Percentiles rank a stretch among this genome's conserved stretches.
These are phyloP conservation scores for Trichoderma hamatum DNA, from an alignment of 2,329 filamentous ascomycete species.

Conservation along the genomic window DNA sequence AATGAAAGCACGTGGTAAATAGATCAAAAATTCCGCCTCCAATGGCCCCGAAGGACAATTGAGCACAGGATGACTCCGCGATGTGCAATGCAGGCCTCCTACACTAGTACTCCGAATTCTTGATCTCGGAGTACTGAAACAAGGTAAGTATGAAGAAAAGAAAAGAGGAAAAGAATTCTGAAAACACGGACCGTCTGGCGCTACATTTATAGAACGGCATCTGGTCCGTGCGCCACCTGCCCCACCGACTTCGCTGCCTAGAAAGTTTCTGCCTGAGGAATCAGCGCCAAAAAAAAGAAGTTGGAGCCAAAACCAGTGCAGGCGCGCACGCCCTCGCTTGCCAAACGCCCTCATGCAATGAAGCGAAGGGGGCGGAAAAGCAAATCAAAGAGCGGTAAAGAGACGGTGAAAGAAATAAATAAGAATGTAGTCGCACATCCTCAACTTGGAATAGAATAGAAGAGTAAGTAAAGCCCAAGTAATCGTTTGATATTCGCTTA, in stretches of 20 bases:
- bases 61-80: slow-evolving; percentile 52
- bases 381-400: background rate
- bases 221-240: slow-evolving; percentile 32
- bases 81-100: slow-evolving; percentile 58
- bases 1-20: slow-evolving; percentile 48
- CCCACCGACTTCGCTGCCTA: background rate
- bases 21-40: slow-evolving; percentile 54
- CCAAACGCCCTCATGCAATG: slow-evolving; percentile 15
- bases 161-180: slow-evolving; percentile 32
- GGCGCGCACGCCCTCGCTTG: slow-evolving; percentile 12
- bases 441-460: background rate
- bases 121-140: slow-evolving; percentile 49
- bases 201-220: slow-evolving; percentile 31
- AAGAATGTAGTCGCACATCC: background rate
- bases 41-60: slow-evolving; percentile 58
- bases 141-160: slow-evolving; percentile 57
- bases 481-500: background rate
- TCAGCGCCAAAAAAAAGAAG: background rate
- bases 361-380: slow-evolving; percentile 7
- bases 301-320: slow-evolving; percentile 7
- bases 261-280: slow-evolving; percentile 6
- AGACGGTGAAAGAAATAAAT: background rate
- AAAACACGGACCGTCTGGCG: slow-evolving; percentile 22
- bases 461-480: background rate
- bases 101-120: slow-evolving; percentile 45